Base-by-base conservation (phyloP, 2,329 filamentous ascomycete genomes). In the Aspergillus clavatus region DNA sequence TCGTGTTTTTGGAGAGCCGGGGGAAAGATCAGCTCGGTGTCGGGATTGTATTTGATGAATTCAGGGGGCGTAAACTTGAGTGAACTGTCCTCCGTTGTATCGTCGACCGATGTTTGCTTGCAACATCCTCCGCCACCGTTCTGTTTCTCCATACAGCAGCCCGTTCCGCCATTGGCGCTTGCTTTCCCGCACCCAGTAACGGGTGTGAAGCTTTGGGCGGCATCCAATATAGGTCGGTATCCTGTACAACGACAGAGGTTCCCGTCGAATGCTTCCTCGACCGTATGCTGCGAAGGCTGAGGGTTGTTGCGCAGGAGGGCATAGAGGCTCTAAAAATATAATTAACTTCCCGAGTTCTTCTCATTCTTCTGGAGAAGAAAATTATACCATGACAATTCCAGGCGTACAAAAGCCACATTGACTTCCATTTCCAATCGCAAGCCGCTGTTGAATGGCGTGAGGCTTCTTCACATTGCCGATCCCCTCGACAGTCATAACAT, bases 371-470 rank as follows among this genome's bases (percentile, higher is more conserved):
- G 23, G 5, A 24, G 12, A 21, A 5, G 7, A 16, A 29, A n/a
- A n/a, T 16, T 66, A 38, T 66, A 78, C 77, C 82, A 97, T 97
- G 51, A 97, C 90, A 59, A 98, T 97, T 2, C 93, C 93, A 4
- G 93, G 93, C 0, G 93, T 97, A 62, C 93, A 98, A 70, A 98
- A 98, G 1, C 90, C 84, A 66, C 84, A 98, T 67, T 98, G 91
- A 56, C 88, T 95, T 39, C 93, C 93, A 71, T 95, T 93, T 24
- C 86, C 81, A 68, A 87, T 87, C 14, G 93, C 91, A 58, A 98
- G 86, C 38, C 93, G 80, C 71, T 97, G 89, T 65, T 97, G 93
- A 3, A 85, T 76, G 2, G 91, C 87, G 72, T 98, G 93, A 4
- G 93, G 93, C 33, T 78, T 81, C 66, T 93, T 85, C 22, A 87